phyloP scores from a whole-genome alignment of 2,329 filamentous ascomycete genomes.

The Cryphonectria japonica region DNA sequence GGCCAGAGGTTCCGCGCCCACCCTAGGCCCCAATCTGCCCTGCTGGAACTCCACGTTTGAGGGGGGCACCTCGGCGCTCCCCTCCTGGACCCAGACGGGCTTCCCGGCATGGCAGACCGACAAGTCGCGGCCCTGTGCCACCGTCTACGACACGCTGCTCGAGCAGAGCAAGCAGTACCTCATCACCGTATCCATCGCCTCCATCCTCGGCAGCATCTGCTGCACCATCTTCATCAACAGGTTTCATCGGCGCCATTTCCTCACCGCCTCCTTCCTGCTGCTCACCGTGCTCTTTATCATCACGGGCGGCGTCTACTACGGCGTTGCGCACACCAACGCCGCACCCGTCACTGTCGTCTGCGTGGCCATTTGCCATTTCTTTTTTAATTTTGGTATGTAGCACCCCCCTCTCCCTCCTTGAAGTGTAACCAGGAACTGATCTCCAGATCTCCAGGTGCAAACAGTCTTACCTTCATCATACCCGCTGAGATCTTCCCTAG shows the following conservation, averaged over 20 bases:
- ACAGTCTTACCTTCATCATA: conserved; percentile 66
- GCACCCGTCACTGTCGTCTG: conserved; percentile 53
- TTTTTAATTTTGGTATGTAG: conserved; percentile 57
- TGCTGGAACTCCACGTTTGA: conserved; percentile 53
- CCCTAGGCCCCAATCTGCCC: conserved; percentile 43
- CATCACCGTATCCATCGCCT: conserved; percentile 55
- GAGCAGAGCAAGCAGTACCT: conserved; percentile 58
- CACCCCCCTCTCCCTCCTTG: background rate
- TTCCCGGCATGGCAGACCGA: conserved; percentile 57
- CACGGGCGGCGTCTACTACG: conserved; percentile 53
- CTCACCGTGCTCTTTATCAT: conserved; percentile 52
- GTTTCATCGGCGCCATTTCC: conserved; percentile 52
- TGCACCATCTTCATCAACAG: conserved; percentile 54
- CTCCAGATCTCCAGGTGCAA: conserved; percentile 49
- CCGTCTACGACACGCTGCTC: conserved; percentile 55
- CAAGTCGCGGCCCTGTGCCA: conserved; percentile 51
- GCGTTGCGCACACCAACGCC: conserved; percentile 45
- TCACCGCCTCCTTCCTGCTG: conserved; percentile 53
- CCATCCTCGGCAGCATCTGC: conserved; percentile 53
- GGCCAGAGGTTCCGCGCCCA: conserved; percentile 41
- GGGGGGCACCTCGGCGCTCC: conserved; percentile 49
- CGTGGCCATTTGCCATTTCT: conserved; percentile 57
- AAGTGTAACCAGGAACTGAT: background rate
- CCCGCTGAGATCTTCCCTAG: conserved; percentile 69
- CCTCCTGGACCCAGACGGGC: conserved; percentile 43